These are phyloP conservation scores for Trichopus zeylanicus DNA, from an alignment of 116 monocot genomes.

Conservation along the genomic window DNA sequence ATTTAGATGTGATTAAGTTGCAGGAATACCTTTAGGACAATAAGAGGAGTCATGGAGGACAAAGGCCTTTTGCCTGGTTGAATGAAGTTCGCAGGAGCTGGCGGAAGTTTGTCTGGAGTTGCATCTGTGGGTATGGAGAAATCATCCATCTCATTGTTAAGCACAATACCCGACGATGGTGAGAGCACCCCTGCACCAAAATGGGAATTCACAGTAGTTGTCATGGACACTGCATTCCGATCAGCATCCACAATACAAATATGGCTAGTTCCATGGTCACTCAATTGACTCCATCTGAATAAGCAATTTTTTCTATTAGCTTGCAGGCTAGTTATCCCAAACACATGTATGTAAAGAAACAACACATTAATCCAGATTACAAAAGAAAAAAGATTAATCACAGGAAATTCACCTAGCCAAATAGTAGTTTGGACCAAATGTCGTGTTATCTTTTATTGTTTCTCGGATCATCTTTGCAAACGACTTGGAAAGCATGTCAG, in stretches of 20 bases:
- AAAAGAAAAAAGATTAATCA: too few relatives aligned
- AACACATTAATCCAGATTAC: background rate
- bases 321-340: too few relatives aligned
- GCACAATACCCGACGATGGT: constrained; percentile 76
- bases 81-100: constrained; percentile 86
- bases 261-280: constrained; percentile 89
- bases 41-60: constrained; percentile 91
- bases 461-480: constrained; percentile 49
- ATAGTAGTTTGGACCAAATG: constrained; percentile 79
- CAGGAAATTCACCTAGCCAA: constrained; percentile 40
- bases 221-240: constrained; percentile 86
- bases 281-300: constrained; percentile 75
- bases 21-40: constrained; percentile 74
- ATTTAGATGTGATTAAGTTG: too few relatives aligned
- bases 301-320: too few relatives aligned
- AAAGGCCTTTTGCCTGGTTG: constrained; percentile 74
- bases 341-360: background rate
- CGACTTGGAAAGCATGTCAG: constrained; percentile 59
- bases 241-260: constrained; percentile 78
- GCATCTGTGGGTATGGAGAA: constrained; percentile 70
- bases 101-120: constrained; percentile 61
- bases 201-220: constrained; percentile 68
- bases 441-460: constrained; percentile 72
- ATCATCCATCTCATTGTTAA: constrained; percentile 95
- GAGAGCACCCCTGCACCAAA: constrained; percentile 73